phyloP scores from a whole-genome alignment of 2,329 filamentous ascomycete genomes.

The Scedosporium boydii region DNA sequence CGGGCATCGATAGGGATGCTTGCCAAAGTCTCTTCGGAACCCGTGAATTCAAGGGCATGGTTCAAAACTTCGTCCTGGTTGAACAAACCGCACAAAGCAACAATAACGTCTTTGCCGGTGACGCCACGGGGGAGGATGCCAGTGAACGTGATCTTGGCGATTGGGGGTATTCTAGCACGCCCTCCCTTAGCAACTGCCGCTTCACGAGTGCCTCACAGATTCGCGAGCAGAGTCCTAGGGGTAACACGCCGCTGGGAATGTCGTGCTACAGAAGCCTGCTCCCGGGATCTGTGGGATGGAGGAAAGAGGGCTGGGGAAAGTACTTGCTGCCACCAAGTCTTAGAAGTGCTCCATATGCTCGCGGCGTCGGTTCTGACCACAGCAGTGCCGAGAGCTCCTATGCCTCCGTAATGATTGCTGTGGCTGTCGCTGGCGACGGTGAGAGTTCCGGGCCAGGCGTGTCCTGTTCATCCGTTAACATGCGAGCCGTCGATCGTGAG shows the following conservation, averaged over 20 bases:
- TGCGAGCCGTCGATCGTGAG: slow-evolving; percentile 21
- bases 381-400: slow-evolving; percentile 68
- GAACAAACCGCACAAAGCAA: slow-evolving; percentile 80
- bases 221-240: too few species aligned
- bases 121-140: slow-evolving; percentile 70
- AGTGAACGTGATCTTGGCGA: slow-evolving; percentile 70
- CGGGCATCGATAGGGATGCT: slow-evolving; percentile 65
- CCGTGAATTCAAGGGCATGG: slow-evolving; percentile 81
- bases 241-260: too few species aligned
- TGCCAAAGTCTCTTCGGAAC: slow-evolving; percentile 65
- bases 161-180: slow-evolving; percentile 43
- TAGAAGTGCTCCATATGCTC: slow-evolving; percentile 71
- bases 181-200: too few species aligned
- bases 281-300: too few species aligned
- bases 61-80: slow-evolving; percentile 84
- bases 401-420: slow-evolving; percentile 73
- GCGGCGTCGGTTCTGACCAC: slow-evolving; percentile 84
- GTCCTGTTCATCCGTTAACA: slow-evolving; percentile 55
- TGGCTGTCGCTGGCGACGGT: slow-evolving; percentile 73
- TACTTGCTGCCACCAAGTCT: slow-evolving; percentile 75
- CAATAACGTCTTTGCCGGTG: slow-evolving; percentile 88
- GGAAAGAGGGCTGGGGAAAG: too few species aligned
- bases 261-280: too few species aligned
- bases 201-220: too few species aligned
- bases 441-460: slow-evolving; percentile 75